phyloP scores from a whole-genome alignment of 805 yeast species.

The Brettanomyces custersianus region DNA sequence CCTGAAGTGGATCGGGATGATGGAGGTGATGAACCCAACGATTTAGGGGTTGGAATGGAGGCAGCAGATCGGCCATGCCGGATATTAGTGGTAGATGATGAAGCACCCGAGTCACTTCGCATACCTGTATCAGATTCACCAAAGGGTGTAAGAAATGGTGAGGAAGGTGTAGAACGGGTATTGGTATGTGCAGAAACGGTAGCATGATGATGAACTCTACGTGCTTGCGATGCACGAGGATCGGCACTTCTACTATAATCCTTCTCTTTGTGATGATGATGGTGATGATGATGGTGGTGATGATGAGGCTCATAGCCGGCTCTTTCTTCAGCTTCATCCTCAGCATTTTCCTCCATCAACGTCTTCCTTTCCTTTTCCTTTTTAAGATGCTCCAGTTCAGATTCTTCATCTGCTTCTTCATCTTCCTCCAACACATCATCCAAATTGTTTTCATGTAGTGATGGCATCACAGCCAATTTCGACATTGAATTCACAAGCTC shows the following conservation, averaged over 20 bases:
- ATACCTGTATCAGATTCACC: constrained; percentile 4
- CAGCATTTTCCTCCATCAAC: not conserved
- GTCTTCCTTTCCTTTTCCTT: not conserved
- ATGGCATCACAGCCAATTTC: constrained; percentile 23
- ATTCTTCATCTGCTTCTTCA: constrained; percentile 3
- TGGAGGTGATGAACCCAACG: constrained; percentile 12
- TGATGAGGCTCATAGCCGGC: too few species aligned
- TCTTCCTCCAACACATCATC: constrained; percentile 22
- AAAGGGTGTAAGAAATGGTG: not conserved
- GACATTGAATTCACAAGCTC: not conserved
- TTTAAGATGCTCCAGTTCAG: not conserved
- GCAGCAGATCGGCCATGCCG: not conserved
- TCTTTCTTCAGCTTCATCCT: not conserved
- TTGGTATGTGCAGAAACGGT: not conserved
- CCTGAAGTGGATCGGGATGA: constrained; percentile 13
- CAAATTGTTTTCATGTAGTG: constrained; percentile 25
- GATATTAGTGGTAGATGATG: not conserved
- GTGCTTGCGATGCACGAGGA: not conserved
- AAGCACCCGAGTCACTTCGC: not conserved
- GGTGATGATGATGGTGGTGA: constrained; percentile 4
- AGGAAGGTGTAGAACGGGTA: constrained; percentile 3
- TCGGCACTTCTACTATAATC: not conserved
- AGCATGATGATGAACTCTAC: not conserved
- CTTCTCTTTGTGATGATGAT: constrained; percentile 3
- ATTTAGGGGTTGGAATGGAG: not conserved